Base-by-base conservation (phyloP, 2,329 filamentous ascomycete species). In the Trichoderma gracile region DNA sequence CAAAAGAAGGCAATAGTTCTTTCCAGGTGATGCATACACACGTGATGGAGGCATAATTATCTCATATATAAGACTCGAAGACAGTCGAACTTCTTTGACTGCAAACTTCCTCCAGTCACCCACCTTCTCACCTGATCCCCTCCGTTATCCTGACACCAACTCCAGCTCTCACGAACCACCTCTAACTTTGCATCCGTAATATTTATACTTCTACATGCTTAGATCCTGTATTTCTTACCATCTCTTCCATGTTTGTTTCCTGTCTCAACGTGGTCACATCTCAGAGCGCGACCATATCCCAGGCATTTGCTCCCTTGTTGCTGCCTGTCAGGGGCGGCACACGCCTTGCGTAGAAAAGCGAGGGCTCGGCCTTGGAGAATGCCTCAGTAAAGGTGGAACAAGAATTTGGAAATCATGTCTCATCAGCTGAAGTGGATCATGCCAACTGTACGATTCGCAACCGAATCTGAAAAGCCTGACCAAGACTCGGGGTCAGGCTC, bases 361-460 rank as follows among this genome's bases (percentile, higher is more conserved):
- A 45, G 30, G 52, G 6, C 19, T 10, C 1, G 19, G 23, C 8
- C 6, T 42, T 27, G 3, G 21, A 25, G 12, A 5, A n/a, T 14
- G 27, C 10, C 52, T 38, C 27, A 21, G n/a, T 15, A 15, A 9
- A 15, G 5, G 4, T 8, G 3, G n/a, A 25, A 42, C 14, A 25
- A 23, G 33, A 5, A 10, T 12, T 4, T 1, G 8, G 12, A 1
- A 17, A 47, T 38, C 1, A 56, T 63, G 60, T 50, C 60, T 38
- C 52, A 52, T 17, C 19, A 40, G n/a, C 21, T 56, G n/a, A 42
- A 15, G 42, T 55, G 60, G 60, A 46, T 57, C 15, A 30, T 52
- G 33, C 45, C 45, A 14, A 30, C 61, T 52, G 25, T 61, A 12
- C 63, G 52, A 17, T 38, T 63, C 25, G 21, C 59, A 4, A 42